Evolutionary conservation across 176 grass and related monocot genomes (phyloP), one percentile per base, ranked within the genome.

Genomic region (Eleusine coracana): DNA sequence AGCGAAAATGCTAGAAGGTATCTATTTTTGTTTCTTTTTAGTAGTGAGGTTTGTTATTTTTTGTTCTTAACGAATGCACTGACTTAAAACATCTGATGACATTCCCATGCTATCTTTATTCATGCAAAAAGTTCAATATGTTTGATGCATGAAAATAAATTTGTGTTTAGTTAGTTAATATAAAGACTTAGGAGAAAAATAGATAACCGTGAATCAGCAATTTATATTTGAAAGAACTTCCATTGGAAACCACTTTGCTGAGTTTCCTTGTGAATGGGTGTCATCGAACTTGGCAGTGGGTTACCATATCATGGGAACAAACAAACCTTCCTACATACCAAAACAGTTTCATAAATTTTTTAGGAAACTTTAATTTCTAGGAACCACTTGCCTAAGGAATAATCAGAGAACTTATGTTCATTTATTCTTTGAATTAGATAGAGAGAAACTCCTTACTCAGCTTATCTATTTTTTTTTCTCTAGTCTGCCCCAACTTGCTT

Each of bases 1-100:
- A 79, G 80, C 75, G 21, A 37, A 70, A 76, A 80, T 80, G 48
- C 74, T 72, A 86, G 90, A 80, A 92, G 83, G 90, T 89, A 86
- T 66, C 34, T 72, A 69, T 45, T 79, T 36, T 63, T 58, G 37
- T 78, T 75, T 86, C 17, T 79, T 74, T 37, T 21, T 74, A 48
- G 41, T 6, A 1, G 31, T 83, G 48, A 46, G 2, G 0, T 85
- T 84, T 77, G 59, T 66, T 68, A 50, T 34, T 28, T 74, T 42
- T 16, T 51, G 15, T 85, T 10, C 25, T 40, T 70, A 80, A 4
- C 79, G 50, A 59, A 28, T 45, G n/a, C 38, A 50, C 34, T 74
- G 14, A 65, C 28, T 84, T 82, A 14, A 3, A 62, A 81, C 56
- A 81, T 34, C 44, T 75, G 29, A 64, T 74, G 39, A 17, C 27